phyloP scores from a whole-genome alignment of 257 asterid genomes.

The Solanum rostratum region DNA sequence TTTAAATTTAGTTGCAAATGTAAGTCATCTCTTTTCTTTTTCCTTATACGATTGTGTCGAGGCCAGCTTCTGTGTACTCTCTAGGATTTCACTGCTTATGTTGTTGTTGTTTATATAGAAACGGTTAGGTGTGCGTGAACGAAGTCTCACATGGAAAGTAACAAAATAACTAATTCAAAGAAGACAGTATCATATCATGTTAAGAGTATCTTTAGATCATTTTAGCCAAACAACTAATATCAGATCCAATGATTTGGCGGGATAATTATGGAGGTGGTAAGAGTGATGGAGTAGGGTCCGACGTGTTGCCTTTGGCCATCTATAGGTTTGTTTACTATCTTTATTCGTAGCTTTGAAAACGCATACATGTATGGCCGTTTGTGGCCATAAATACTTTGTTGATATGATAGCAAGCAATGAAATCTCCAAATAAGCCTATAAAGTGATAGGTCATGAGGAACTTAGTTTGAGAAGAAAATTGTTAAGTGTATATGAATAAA shows the following conservation, averaged over 20 bases:
- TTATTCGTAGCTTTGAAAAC: background rate
- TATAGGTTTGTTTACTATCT: background rate
- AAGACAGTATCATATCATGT: background rate
- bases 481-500: background rate
- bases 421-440: background rate
- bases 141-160: background rate
- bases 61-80: background rate
- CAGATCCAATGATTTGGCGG: accelerated
- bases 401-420: background rate
- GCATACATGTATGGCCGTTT: background rate
- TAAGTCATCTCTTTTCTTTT: conserved; percentile 1
- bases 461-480: background rate
- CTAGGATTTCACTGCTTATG: no score
- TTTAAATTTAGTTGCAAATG: conserved; percentile 25
- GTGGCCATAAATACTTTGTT: background rate
- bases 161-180: no score
- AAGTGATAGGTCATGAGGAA: background rate
- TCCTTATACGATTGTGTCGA: background rate
- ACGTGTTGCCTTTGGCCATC: background rate
- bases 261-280: background rate
- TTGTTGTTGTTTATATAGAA: no score
- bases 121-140: background rate
- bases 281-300: background rate
- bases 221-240: background rate
- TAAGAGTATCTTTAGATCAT: background rate